Base-by-base conservation (phyloP, 2,329 filamentous ascomycete species). In the Xylariaceae sp. region DNA sequence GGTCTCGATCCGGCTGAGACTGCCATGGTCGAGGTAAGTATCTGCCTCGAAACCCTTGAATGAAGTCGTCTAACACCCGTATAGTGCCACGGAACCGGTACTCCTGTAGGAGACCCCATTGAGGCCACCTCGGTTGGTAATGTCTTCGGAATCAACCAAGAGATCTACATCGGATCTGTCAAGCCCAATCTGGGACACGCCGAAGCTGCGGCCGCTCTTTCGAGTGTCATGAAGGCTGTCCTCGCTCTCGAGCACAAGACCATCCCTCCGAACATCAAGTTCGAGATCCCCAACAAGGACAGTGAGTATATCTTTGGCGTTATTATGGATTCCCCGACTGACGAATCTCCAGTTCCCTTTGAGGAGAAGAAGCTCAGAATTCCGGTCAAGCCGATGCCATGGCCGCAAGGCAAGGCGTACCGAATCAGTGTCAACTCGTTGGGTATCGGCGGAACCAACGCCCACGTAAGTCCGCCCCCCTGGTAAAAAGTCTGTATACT, bases 161-260 rank as follows among this genome's bases (percentile, higher is more conserved):
- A 63, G 2, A 53, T 67, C 2, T 63, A 64, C 53, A 66, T 67
- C 30, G 65, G 64, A 34, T 66, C 63, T 7, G 65, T 72, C 9
- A 71, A 53, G 51, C 65, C 71, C 11, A 73, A 72, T 47, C 11
- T 73, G 2, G 79, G 79, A 0, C 80, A 82, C 60, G 65, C 67
- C 0, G 79, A 80, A 62, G 74, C 72, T 0, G 76, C 78, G 0
- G 73, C 74, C 1, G 80, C 78, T 0, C 53, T 82, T 0, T 71
- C 72, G 0, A 71, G 71, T 0, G 18, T 82, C 1, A 72, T 82
- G 15, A 82, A 82, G 57, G 68, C 68, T 11, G 66, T 76, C 1
- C 53, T 80, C 10, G 71, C 73, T 0, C 58, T 80, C 0, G 77
- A 80, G 58, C 67, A 74, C 4, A 64, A 64, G 0, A 69, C 61